Evolutionary conservation across 2,329 filamentous ascomycete genomes (phyloP).

Genomic region (Cladophialophora yegresii): DNA sequence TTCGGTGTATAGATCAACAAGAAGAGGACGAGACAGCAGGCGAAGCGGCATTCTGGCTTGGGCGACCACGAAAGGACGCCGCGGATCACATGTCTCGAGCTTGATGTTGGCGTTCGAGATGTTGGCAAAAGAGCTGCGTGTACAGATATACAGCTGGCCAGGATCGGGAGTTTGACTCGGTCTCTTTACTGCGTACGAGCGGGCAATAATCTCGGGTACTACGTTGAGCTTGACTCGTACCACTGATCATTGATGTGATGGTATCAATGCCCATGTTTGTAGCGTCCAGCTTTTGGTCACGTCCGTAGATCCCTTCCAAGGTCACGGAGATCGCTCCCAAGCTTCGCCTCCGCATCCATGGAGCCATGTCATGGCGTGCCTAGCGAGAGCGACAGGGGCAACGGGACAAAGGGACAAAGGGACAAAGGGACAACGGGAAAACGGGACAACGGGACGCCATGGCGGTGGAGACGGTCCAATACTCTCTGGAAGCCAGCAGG

Average conservation of each 20-base stretch:
- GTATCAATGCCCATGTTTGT: background rate
- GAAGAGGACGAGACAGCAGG: slow-evolving; percentile 2
- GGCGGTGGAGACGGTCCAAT: background rate
- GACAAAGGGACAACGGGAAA: too few relatives aligned
- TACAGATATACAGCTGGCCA: slow-evolving; percentile 31
- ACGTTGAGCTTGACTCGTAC: background rate
- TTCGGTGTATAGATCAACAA: slow-evolving; percentile 12
- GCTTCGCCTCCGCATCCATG: background rate
- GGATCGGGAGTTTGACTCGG: slow-evolving; percentile 6
- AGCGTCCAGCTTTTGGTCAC: background rate
- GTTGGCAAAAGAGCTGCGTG: slow-evolving; percentile 26
- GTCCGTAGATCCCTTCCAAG: background rate
- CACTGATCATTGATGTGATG: background rate
- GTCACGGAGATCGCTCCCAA: background rate
- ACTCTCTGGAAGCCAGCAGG: background rate
- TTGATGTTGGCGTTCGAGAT: slow-evolving; percentile 23
- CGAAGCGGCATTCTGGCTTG: slow-evolving; percentile 7
- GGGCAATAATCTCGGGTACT: too few relatives aligned
- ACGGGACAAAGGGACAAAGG: too few relatives aligned
- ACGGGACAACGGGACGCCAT: background rate
- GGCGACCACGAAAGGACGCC: slow-evolving; percentile 7
- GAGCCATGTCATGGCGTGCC: background rate
- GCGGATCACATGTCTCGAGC: slow-evolving; percentile 13
- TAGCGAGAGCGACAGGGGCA: background rate
- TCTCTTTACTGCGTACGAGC: slow-evolving; percentile 15